Conservation (phyloP, 768 basidiomycete species). For the Epithele typhae region DNA sequence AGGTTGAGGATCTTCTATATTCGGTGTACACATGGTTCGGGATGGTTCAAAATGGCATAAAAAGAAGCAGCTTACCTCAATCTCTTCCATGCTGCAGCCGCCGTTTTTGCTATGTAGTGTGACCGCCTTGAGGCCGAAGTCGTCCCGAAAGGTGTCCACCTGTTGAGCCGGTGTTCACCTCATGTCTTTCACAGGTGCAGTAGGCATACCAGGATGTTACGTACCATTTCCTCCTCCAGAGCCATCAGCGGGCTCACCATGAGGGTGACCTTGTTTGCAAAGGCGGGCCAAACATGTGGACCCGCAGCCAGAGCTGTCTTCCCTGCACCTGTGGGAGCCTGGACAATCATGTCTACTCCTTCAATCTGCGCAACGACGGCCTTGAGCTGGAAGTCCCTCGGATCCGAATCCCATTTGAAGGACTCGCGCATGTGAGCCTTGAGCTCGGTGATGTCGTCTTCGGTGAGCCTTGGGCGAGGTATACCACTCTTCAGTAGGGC, state of each 20-base stretch:
- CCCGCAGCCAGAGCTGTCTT: slow-evolving; percentile 37
- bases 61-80: too few relatives aligned
- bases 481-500: too few relatives aligned
- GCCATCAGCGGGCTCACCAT: slow-evolving; percentile 36
- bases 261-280: slow-evolving; percentile 29
- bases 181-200: too few relatives aligned
- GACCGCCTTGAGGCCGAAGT: too few relatives aligned
- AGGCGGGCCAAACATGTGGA: slow-evolving; percentile 26
- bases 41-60: too few relatives aligned
- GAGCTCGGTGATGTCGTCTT: slow-evolving; percentile 10
- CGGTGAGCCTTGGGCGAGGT: background rate
- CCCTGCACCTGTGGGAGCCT: slow-evolving; percentile 33
- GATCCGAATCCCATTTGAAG: slow-evolving; percentile 21
- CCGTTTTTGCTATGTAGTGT: too few relatives aligned
- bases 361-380: slow-evolving; percentile 28
- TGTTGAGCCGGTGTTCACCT: too few relatives aligned
- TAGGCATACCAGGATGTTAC: too few relatives aligned
- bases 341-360: slow-evolving; percentile 29
- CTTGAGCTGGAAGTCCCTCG: slow-evolving; percentile 25
- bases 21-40: too few relatives aligned
- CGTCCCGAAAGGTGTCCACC: too few relatives aligned
- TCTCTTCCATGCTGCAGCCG: too few relatives aligned
- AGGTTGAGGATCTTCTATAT: slow-evolving; percentile 23
- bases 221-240: slow-evolving; percentile 35
- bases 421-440: slow-evolving; percentile 11